Percentiles rank a stretch among this genome's conserved stretches.
Evolutionary conservation across 1,284 basidiomycete species (phyloP).

Genomic region (Schizophyllum amplum): DNA sequence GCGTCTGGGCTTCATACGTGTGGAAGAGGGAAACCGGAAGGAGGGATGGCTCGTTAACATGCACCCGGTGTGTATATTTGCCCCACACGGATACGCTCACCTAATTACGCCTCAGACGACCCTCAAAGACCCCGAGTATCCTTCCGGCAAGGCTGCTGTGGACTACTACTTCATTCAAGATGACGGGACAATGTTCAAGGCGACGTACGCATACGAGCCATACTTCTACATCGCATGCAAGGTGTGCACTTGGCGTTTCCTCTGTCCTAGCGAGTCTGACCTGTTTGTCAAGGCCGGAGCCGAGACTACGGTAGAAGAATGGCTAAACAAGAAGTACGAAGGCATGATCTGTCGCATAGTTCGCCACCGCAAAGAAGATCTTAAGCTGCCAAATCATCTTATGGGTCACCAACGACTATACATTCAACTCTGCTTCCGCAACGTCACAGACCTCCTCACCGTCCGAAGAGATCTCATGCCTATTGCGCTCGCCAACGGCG

Average conservation of each 20-base stretch:
- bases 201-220: slow-evolving; percentile 87
- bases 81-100: not conserved
- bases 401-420: slow-evolving; percentile 86
- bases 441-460: slow-evolving; percentile 84
- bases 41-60: slow-evolving; percentile 98
- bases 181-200: slow-evolving; percentile 95
- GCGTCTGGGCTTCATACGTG: slow-evolving; percentile 80
- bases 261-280: not conserved
- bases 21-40: slow-evolving; percentile 64
- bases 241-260: slow-evolving; percentile 50
- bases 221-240: slow-evolving; percentile 93
- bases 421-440: slow-evolving; percentile 87
- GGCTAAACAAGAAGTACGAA: slow-evolving; percentile 91
- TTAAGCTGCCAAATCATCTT: slow-evolving; percentile 93
- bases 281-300: slow-evolving; percentile 49
- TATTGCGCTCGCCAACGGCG: slow-evolving; percentile 82
- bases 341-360: slow-evolving; percentile 75
- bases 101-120: slow-evolving; percentile 50
- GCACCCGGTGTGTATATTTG: slow-evolving; percentile 71
- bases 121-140: slow-evolving; percentile 75
- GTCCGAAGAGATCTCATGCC: slow-evolving; percentile 88
- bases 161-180: slow-evolving; percentile 99
- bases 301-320: slow-evolving; percentile 92
- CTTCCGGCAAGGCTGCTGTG: slow-evolving; percentile 81
- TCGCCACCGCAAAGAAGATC: slow-evolving; percentile 87